Conservation (phyloP, 352 stramenopile genomes). For the Globisporangium uncinulatum region DNA sequence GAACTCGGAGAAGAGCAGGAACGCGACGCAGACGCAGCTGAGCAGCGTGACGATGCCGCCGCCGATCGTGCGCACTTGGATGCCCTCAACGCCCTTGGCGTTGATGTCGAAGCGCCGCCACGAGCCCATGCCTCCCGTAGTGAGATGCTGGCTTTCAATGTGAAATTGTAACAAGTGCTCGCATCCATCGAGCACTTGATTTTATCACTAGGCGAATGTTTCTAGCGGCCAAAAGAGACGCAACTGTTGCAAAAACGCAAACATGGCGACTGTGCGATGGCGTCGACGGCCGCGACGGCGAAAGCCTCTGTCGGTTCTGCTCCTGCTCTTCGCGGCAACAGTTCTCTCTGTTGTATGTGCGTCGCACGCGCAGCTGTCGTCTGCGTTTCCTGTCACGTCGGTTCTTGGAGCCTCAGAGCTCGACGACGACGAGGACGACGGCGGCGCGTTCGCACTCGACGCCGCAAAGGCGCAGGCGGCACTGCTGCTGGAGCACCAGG, state of each 20-base stretch:
- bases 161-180: no score
- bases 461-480: conserved; percentile 9
- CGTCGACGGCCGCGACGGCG: neutral
- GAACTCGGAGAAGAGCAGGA: conserved; percentile 81
- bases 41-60: conserved; percentile 78
- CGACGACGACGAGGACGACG: neutral
- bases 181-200: no score
- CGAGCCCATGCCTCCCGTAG: conserved; percentile 28
- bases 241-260: neutral
- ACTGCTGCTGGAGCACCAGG: conserved; percentile 7
- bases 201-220: no score
- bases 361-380: neutral
- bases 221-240: no score
- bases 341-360: neutral
- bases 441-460: conserved; percentile 6
- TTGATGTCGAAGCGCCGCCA: conserved; percentile 86
- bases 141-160: neutral
- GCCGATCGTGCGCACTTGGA: conserved; percentile 84
- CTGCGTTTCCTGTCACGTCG: neutral
- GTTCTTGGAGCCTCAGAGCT: neutral
- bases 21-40: conserved; percentile 63
- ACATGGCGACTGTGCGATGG: neutral
- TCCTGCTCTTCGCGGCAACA: neutral
- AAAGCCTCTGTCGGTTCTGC: neutral
- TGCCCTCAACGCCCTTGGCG: conserved; percentile 85